Base-by-base conservation (phyloP, 106 monocot species). In the Xerophyta viscosa region DNA sequence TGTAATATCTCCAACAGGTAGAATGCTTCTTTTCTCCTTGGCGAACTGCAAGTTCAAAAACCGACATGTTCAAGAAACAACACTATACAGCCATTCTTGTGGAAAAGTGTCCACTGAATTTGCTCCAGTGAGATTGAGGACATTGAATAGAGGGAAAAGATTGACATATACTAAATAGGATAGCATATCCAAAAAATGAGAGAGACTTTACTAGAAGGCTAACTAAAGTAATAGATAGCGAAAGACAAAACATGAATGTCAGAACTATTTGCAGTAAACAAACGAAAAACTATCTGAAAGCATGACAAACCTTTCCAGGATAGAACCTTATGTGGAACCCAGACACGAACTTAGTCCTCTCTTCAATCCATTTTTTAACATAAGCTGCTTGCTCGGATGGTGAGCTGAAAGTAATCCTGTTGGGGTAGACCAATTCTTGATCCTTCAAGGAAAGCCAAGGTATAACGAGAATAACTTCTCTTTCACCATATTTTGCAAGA, bases 1-100 rank as follows among this genome's bases (percentile, higher is more conserved):
- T 46, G 83, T 83, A 19, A 83, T 76, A 68, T 88, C 88, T 17
- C 83, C 88, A 28, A 67, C 71, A 17, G 76, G 69, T 59, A 88
- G 60, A 70, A 83, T 88, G 66, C 88, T 88, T 60, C 83, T 67
- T 53, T 75, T 69, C 31, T 83, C 79, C 41, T 28, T 66, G 19
- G 83, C 75, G 50, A 83, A 88, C 88, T 88, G 75, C 31, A 50
- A 24, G 6, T 48, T 6, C 3, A 20, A 24, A 5, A 22, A 48
- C 1, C 22, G 23, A 12, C 4, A 48, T 2, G 5, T 2, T 48
- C 20, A 48, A 24, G 18, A 43, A 14, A 22, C 23, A 22, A 24
- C 6, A 20, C 23, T 24, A 48, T 21, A 4, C 6, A 22, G 48
- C 19, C 6, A 48, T 47, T 20, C 47, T 21, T 9, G 23, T 1